These are phyloP conservation scores for Dictyostelium intermedium DNA, from an alignment of 78 protist species.

Conservation along the genomic window DNA sequence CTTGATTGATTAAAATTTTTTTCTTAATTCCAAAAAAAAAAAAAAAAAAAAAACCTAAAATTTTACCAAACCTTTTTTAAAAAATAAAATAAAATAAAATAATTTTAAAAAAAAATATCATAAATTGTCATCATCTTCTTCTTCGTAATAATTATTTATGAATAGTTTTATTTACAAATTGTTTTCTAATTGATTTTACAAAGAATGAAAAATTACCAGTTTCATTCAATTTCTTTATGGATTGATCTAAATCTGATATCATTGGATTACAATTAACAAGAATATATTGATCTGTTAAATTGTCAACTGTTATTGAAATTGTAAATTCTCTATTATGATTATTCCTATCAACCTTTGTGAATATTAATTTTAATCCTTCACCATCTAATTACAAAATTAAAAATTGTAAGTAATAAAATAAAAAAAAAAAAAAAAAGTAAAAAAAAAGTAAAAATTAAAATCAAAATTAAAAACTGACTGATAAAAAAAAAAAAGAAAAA, in stretches of 20 bases:
- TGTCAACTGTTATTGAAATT: background rate
- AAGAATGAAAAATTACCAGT: slow-evolving; percentile 3
- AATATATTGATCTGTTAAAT: background rate
- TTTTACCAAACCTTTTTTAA: background rate
- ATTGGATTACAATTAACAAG: background rate
- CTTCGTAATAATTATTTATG: background rate
- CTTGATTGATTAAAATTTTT: too few relatives aligned
- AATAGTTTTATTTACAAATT: slow-evolving; percentile 2
- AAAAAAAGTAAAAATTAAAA: too few relatives aligned
- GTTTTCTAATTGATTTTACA: slow-evolving; percentile 13
- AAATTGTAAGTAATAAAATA: too few relatives aligned
- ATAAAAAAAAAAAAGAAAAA: too few relatives aligned
- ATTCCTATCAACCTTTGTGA: background rate
- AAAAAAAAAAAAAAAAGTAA: too few relatives aligned
- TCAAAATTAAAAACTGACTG: too few relatives aligned
- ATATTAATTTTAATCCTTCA: slow-evolving; percentile 3
- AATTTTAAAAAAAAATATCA: background rate
- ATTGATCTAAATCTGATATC: background rate
- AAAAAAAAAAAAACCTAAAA: too few relatives aligned
- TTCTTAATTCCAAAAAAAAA: too few relatives aligned
- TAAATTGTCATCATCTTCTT: too few relatives aligned
- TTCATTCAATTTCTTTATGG: background rate
- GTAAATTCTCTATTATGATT: background rate
- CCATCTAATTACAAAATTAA: background rate
- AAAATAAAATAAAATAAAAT: background rate